Percentiles rank a stretch among this genome's conserved stretches.
phyloP scores from a whole-genome alignment of 768 basidiomycete genomes.

The Astraeus odoratus region DNA sequence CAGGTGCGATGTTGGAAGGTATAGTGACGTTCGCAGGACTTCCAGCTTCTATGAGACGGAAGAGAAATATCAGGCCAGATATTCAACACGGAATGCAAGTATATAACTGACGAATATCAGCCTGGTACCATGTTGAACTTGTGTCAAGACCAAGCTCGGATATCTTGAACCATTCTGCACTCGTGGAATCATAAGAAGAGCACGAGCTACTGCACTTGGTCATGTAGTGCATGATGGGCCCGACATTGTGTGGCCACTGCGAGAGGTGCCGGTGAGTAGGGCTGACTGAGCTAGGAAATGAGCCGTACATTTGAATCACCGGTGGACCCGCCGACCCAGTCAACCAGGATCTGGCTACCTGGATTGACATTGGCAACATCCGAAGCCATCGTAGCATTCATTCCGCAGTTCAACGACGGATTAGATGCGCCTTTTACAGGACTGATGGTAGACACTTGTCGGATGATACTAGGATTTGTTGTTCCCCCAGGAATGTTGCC shows the following conservation, averaged over 20 bases:
- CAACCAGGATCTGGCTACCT: conserved; percentile 44
- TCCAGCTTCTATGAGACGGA: conserved; percentile 27
- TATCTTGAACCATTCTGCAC: conserved; percentile 72
- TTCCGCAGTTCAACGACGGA: conserved; percentile 53
- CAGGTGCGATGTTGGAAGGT: conserved; percentile 49
- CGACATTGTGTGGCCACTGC: conserved; percentile 51
- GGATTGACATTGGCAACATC: conserved; percentile 52
- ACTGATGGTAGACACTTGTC: conserved; percentile 34
- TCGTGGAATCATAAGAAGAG: conserved; percentile 48
- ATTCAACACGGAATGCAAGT: neutral
- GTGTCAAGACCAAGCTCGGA: conserved; percentile 40
- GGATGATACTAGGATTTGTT: conserved; percentile 34
- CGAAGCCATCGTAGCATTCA: conserved; percentile 41
- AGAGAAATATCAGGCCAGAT: neutral
- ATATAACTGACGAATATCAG: conserved; percentile 37
- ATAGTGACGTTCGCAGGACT: conserved; percentile 35
- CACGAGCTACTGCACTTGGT: conserved; percentile 53
- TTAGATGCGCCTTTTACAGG: conserved; percentile 55
- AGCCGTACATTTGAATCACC: conserved; percentile 28
- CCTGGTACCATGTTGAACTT: conserved; percentile 41
- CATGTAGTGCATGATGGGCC: conserved; percentile 72
- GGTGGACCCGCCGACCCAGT: conserved; percentile 45
- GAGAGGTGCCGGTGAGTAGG: neutral
- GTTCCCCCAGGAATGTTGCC: conserved; percentile 29
- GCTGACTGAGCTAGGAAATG: neutral